Conservation (phyloP, 1,139 yeast species). For the Candida dubliniensis region DNA sequence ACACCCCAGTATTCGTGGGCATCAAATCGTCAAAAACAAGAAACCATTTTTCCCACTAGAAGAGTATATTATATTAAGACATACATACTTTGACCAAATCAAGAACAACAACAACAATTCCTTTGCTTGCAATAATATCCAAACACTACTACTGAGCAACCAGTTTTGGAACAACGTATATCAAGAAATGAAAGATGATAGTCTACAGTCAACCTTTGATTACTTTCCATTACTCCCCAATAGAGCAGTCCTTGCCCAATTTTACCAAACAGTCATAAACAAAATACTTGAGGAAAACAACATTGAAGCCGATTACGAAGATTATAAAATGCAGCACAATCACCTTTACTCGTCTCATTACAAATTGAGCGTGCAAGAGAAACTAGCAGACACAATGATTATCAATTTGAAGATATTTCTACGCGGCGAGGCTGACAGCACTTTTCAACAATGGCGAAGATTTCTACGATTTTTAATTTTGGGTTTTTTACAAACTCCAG, state of each 20-base stretch:
- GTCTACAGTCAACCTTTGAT: constrained; percentile 21
- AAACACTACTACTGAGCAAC: constrained; percentile 19
- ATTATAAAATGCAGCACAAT: no score
- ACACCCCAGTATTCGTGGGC: background rate
- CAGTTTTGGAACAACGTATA: constrained; percentile 37
- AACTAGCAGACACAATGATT: no score
- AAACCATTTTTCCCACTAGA: constrained; percentile 1
- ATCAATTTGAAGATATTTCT: no score
- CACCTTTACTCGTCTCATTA: no score
- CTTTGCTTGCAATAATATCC: constrained; percentile 2
- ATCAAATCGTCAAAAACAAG: background rate
- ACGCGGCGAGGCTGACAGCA: no score
- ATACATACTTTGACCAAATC: constrained; percentile 24
- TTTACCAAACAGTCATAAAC: no score
- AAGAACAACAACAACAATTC: constrained; percentile 7
- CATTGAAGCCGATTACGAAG: no score
- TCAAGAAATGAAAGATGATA: constrained; percentile 32
- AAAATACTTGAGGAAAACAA: no score
- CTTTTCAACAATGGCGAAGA: no score
- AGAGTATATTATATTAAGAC: constrained; percentile 21
- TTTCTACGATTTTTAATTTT: no score
- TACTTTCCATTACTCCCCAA: constrained; percentile 31
- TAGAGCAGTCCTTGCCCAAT: background rate
- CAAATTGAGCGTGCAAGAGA: no score
- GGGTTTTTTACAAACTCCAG: no score